phyloP scores from a whole-genome alignment of 768 basidiomycete genomes.

The Tricholoma sp. region DNA sequence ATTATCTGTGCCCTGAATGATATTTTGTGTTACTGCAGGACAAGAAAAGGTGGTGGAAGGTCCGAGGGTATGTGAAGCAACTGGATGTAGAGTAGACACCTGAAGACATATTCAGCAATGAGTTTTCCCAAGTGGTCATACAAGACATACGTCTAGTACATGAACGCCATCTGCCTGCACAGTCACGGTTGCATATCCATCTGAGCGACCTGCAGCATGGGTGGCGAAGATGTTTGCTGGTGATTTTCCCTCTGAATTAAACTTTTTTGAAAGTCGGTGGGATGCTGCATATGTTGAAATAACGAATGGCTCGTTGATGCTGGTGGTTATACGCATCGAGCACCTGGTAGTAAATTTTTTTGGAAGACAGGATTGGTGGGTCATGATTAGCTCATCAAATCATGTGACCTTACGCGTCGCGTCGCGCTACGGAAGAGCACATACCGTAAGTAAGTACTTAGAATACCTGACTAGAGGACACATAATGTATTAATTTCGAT shows the following conservation, averaged over 20 bases:
- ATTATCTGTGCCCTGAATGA: conserved; percentile 26
- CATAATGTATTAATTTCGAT: too few relatives aligned
- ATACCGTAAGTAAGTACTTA: too few relatives aligned
- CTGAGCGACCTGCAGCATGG: conserved; percentile 30
- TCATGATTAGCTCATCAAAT: not conserved
- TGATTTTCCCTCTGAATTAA: conserved; percentile 10
- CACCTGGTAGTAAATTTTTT: conserved; percentile 9
- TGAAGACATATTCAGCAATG: conserved; percentile 18
- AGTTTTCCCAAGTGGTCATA: not conserved
- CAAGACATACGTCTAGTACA: conserved; percentile 57
- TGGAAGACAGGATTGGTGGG: conserved; percentile 9
- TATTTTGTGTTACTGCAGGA: conserved; percentile 44
- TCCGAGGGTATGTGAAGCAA: conserved; percentile 65
- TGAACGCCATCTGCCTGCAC: conserved; percentile 75
- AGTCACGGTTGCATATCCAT: conserved; percentile 61
- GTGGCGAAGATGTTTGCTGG: conserved; percentile 28
- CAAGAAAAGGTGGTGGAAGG: conserved; percentile 59
- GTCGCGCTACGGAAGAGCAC: not conserved
- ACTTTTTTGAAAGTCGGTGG: conserved; percentile 22
- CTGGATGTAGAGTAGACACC: conserved; percentile 61
- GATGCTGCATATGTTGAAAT: conserved; percentile 29
- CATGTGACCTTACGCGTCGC: conserved; percentile 13
- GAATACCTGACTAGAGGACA: too few relatives aligned
- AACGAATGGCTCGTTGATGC: conserved; percentile 33
- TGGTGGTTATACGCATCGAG: conserved; percentile 14